Evolutionary conservation across 139 green algal species (phyloP).

Genomic region (Chlamydomonas asymmetrica): DNA sequence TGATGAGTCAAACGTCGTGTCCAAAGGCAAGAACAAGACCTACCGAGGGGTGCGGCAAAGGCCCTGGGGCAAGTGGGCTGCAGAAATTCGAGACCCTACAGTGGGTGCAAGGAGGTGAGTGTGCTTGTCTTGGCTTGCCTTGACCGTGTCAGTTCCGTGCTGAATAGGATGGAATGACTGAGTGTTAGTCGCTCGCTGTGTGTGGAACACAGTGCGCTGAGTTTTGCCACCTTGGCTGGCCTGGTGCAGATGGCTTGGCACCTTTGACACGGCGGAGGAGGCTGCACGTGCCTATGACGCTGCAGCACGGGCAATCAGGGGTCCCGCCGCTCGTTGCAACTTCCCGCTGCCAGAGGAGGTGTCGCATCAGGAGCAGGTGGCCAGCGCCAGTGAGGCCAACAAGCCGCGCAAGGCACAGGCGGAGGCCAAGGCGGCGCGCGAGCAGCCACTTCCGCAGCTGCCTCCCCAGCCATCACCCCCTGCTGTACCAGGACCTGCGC

Average conservation of each 20-base stretch:
- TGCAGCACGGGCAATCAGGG: constrained; percentile 87
- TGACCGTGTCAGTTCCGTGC: background rate
- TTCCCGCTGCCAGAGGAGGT: constrained; percentile 67
- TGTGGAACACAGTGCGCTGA: no score
- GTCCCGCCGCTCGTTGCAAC: constrained; percentile 85
- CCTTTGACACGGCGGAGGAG: constrained; percentile 95
- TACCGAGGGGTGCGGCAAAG: constrained; percentile 94
- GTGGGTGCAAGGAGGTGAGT: constrained; percentile 76
- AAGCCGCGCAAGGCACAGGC: no score
- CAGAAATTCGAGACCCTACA: constrained; percentile 96
- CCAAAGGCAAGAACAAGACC: constrained; percentile 82
- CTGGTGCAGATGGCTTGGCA: constrained; percentile 88
- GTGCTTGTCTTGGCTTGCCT: no score
- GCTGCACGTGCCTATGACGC: constrained; percentile 92
- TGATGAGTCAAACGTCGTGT: constrained; percentile 52
- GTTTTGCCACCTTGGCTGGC: background rate
- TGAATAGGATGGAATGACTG: background rate
- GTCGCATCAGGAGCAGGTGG: no score
- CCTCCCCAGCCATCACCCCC: no score
- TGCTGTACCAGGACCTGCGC: no score
- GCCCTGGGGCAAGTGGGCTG: constrained; percentile 97
- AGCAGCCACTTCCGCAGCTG: background rate
- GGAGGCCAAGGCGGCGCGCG: background rate
- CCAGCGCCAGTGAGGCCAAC: no score
- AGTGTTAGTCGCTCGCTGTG: no score